These are phyloP conservation scores for Pseudonitzschia multiseries DNA, from an alignment of 108 stramenopile species.

Conservation along the genomic window DNA sequence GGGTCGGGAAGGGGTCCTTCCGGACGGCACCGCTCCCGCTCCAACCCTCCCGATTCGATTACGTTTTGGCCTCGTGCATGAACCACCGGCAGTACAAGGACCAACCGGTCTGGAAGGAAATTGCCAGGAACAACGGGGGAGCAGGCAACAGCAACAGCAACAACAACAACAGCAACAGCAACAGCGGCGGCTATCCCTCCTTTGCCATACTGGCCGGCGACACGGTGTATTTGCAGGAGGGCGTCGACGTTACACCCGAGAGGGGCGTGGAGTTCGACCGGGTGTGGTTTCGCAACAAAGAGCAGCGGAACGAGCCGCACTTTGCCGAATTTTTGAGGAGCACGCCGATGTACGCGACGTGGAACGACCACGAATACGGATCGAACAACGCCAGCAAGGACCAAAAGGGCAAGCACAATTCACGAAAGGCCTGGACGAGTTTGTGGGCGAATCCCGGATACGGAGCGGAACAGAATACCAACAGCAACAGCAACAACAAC, in stretches of 20 bases:
- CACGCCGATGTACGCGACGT: slow-evolving; percentile 26
- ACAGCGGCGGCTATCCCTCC: not conserved
- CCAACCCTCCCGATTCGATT: slow-evolving; percentile 12
- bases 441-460: slow-evolving; percentile 31
- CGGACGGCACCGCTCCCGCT: slow-evolving; percentile 9
- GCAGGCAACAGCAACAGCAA: too few relatives aligned
- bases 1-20: slow-evolving; percentile 21
- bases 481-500: slow-evolving; percentile 6
- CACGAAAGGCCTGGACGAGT: slow-evolving; percentile 14
- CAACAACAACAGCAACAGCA: not conserved
- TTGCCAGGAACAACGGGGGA: not conserved
- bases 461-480: too few relatives aligned
- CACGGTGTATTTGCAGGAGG: slow-evolving; percentile 29
- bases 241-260: slow-evolving; percentile 19
- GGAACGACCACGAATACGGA: slow-evolving; percentile 42
- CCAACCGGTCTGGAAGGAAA: slow-evolving; percentile 30
- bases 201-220: slow-evolving; percentile 35
- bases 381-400: slow-evolving; percentile 16
- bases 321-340: slow-evolving; percentile 27
- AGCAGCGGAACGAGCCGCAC: slow-evolving; percentile 29
- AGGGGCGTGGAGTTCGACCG: slow-evolving; percentile 29
- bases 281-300: slow-evolving; percentile 25
- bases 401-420: slow-evolving; percentile 30
- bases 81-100: slow-evolving; percentile 11
- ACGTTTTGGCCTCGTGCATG: slow-evolving; percentile 29